Percentiles rank a stretch among this genome's conserved stretches.
Conservation (phyloP, 768 basidiomycete species). For the Naganishia antarctica region DNA sequence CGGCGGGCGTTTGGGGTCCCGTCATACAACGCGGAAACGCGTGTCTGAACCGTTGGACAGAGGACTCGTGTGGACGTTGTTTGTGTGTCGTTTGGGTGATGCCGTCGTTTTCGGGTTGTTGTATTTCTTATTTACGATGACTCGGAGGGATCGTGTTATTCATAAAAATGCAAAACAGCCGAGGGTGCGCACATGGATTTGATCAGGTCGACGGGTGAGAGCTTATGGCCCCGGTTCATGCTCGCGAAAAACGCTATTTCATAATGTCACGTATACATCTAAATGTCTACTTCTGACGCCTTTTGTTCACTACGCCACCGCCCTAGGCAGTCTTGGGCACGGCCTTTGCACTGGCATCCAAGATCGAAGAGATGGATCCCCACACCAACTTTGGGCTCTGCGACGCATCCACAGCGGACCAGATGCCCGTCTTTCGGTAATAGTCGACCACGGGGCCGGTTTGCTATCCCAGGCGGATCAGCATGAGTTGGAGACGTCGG, state of each 20-base stretch:
- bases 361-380: constrained; percentile 48
- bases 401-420: constrained; percentile 86
- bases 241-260: too few species aligned
- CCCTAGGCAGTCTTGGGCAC: constrained; percentile 16
- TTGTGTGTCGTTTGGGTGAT: background rate
- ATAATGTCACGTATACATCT: too few species aligned
- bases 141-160: constrained; percentile 1
- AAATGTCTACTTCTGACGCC: too few species aligned
- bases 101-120: background rate
- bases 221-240: too few species aligned
- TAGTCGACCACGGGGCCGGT: constrained; percentile 94
- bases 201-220: too few species aligned
- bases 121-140: background rate
- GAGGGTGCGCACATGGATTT: background rate
- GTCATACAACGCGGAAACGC: too few species aligned
- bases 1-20: too few species aligned
- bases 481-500: background rate
- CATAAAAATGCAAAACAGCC: background rate
- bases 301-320: background rate
- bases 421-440: constrained; percentile 86
- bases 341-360: constrained; percentile 11
- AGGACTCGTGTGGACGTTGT: too few species aligned
- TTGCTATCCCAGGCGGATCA: constrained; percentile 52
- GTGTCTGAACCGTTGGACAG: too few species aligned
- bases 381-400: constrained; percentile 90